Evolutionary conservation across 805 yeast genomes (phyloP).

Genomic region (Torulaspora gathmanii): DNA sequence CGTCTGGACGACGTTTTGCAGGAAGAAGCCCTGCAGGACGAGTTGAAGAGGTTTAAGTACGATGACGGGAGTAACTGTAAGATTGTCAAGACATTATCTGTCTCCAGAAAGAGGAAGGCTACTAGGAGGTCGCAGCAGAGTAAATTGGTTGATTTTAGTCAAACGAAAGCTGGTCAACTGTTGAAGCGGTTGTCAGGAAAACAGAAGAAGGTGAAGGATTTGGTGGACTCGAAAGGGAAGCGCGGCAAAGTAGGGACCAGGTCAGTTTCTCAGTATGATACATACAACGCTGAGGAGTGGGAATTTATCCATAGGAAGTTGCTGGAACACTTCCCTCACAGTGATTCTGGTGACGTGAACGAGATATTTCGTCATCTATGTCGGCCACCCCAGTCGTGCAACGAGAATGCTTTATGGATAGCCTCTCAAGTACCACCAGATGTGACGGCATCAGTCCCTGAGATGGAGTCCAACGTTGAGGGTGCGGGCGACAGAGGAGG

Average conservation of each 20-base stretch:
- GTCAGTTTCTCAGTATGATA: slow-evolving; percentile 13
- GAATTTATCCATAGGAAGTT: slow-evolving; percentile 16
- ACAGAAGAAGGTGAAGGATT: slow-evolving; percentile 28
- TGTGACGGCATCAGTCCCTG: neutral
- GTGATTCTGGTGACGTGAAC: slow-evolving; percentile 19
- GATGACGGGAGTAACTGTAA: slow-evolving; percentile 1
- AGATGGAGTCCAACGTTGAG: neutral
- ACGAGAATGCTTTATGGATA: slow-evolving; percentile 17
- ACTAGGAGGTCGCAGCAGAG: slow-evolving; percentile 2
- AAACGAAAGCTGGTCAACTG: slow-evolving; percentile 17
- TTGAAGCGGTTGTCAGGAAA: slow-evolving; percentile 33
- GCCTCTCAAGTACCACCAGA: slow-evolving; percentile 23
- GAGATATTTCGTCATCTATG: slow-evolving; percentile 26
- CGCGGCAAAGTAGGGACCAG: neutral
- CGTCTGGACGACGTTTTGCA: slow-evolving; percentile 28
- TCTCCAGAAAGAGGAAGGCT: neutral
- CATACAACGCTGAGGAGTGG: slow-evolving; percentile 34
- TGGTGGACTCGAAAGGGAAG: slow-evolving; percentile 11
- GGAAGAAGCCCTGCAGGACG: slow-evolving; percentile 16
- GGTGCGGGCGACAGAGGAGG: slow-evolving; percentile 1
- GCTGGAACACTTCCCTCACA: slow-evolving; percentile 23
- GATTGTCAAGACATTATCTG: neutral
- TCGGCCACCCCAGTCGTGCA: slow-evolving; percentile 15
- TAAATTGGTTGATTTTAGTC: slow-evolving; percentile 9
- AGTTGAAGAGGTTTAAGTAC: slow-evolving; percentile 24